These are phyloP conservation scores for Petunia secreta DNA, from an alignment of 257 asterid species.

Conservation along the genomic window DNA sequence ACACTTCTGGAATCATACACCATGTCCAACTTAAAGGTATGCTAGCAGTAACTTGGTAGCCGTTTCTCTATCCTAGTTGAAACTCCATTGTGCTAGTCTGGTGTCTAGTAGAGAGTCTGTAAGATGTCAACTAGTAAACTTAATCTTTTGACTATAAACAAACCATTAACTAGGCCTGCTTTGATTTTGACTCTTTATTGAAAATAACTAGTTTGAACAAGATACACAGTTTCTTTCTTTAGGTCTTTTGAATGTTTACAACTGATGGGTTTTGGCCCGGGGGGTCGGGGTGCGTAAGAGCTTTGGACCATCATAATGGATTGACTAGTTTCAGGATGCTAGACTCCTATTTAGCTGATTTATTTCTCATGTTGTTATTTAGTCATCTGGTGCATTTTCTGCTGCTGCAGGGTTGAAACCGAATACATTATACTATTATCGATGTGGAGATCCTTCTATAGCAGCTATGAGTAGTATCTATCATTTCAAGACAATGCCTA, in stretches of 20 bases:
- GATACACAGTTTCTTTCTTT: neutral
- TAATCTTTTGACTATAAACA: neutral
- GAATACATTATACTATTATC: conserved; percentile 60
- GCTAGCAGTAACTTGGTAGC: conserved; percentile 11
- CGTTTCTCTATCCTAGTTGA: neutral
- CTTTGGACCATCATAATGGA: too few relatives aligned
- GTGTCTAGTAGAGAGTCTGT: neutral
- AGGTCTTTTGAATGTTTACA: neutral
- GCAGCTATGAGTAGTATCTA: conserved; percentile 67
- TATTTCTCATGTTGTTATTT: conserved; percentile 19
- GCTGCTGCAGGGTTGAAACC: conserved; percentile 65
- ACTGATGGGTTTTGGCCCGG: too few relatives aligned
- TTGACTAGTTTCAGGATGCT: neutral
- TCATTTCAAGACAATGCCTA: conserved; percentile 81
- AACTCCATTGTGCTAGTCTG: neutral
- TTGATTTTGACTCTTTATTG: too few relatives aligned
- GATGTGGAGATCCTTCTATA: conserved; percentile 86
- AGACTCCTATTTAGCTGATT: neutral
- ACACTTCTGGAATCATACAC: conserved; percentile 94
- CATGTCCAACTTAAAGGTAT: conserved; percentile 87
- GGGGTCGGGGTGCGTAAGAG: too few relatives aligned
- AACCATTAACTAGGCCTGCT: too few relatives aligned
- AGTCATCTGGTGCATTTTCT: neutral
- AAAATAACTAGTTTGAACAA: neutral
- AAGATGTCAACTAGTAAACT: neutral